phyloP scores from a whole-genome alignment of 2,329 filamentous ascomycete species.

The Neopestalotiopsis clavispora region DNA sequence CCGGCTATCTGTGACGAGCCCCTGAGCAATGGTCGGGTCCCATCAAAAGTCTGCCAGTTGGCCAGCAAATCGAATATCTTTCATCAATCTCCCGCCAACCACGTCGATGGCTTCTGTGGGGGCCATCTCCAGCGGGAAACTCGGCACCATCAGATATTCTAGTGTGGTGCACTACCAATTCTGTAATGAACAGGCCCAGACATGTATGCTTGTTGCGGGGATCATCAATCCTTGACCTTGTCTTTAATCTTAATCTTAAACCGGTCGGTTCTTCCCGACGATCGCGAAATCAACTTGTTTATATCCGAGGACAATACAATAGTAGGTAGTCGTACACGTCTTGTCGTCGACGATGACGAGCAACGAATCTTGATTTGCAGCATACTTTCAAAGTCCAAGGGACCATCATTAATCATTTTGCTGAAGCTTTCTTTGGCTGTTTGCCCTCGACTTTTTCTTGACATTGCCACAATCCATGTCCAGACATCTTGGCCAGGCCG shows the following conservation, averaged over 20 bases:
- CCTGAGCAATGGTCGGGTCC: neutral
- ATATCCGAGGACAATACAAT: neutral
- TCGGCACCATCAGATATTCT: constrained; percentile 8
- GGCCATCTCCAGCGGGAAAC: neutral
- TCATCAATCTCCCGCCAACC: neutral
- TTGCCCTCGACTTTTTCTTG: neutral
- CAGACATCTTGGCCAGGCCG: neutral
- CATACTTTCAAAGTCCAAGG: no score
- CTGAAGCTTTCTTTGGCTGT: neutral
- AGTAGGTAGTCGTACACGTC: neutral
- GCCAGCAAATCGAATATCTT: neutral
- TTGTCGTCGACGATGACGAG: neutral
- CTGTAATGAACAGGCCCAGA: neutral
- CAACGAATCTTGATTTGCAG: neutral
- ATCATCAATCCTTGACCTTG: constrained; percentile 1
- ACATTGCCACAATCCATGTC: neutral
- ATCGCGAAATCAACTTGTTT: neutral
- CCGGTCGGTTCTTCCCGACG: constrained; percentile 7
- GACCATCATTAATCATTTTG: neutral
- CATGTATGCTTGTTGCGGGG: neutral
- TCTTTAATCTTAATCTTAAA: constrained; percentile 14
- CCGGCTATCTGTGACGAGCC: constrained; percentile 3
- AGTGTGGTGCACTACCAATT: neutral
- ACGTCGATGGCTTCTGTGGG: neutral
- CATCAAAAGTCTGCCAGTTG: neutral